These are phyloP conservation scores for Physcomitrellopsis africana DNA, from an alignment of 225 moss, liverwort and hornwort genomes.

Conservation along the genomic window DNA sequence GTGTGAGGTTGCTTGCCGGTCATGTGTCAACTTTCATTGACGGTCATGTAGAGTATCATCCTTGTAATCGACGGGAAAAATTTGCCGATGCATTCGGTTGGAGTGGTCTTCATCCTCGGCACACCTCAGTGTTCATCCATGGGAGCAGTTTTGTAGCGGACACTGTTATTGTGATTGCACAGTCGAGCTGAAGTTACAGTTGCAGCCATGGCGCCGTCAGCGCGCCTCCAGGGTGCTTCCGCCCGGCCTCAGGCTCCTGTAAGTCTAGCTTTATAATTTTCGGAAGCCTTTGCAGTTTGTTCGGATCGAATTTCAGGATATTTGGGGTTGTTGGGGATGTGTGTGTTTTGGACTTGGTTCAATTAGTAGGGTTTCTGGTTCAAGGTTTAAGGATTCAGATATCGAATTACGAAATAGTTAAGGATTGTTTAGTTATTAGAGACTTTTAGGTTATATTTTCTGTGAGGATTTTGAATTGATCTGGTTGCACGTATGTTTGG, in stretches of 20 bases:
- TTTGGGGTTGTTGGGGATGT: neutral
- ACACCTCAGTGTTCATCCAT: slow-evolving; percentile 1
- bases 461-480: neutral
- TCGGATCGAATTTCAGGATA: neutral
- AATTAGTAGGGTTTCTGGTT: slow-evolving; percentile 1
- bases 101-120: neutral
- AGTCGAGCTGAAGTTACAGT: neutral
- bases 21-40: too few species aligned
- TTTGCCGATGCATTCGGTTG: too few species aligned
- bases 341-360: neutral
- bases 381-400: slow-evolving; percentile 10
- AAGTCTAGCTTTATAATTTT: neutral
- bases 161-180: neutral
- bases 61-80: too few species aligned
- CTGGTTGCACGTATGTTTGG: neutral
- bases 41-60: too few species aligned
- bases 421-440: neutral
- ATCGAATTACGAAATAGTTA: neutral
- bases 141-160: neutral
- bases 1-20: too few species aligned
- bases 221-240: neutral
- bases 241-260: slow-evolving; percentile 4
- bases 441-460: neutral
- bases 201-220: slow-evolving; percentile 29
- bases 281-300: neutral